phyloP scores from a whole-genome alignment of 2,329 filamentous ascomycete species.

The Pestalotiopsis sp. region DNA sequence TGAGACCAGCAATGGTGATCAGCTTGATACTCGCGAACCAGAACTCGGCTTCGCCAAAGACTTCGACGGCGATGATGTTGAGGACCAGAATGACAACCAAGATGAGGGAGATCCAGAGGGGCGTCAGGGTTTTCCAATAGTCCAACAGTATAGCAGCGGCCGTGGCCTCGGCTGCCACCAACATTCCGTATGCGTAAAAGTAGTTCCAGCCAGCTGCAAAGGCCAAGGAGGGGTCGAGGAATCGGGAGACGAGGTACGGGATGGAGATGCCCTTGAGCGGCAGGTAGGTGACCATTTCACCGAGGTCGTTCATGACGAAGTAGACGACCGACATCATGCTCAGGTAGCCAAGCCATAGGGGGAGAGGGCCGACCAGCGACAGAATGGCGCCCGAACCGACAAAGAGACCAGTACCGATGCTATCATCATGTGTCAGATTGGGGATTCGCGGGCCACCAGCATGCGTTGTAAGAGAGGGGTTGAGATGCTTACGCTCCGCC shows the following conservation, averaged over 20 bases:
- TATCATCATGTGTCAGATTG: conserved; percentile 21
- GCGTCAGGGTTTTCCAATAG: conserved; percentile 59
- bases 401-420: conserved; percentile 66
- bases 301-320: conserved; percentile 54
- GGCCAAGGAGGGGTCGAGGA: conserved; percentile 56
- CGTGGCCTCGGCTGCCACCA: conserved; percentile 59
- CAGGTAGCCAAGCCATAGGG: conserved; percentile 70
- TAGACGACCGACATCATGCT: conserved; percentile 57
- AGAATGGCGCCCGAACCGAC: conserved; percentile 63
- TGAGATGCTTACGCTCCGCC: conserved; percentile 42
- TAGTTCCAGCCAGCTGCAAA: conserved; percentile 65
- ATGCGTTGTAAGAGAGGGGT: background rate
- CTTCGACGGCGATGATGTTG: conserved; percentile 58
- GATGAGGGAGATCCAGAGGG: conserved; percentile 61
- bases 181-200: conserved; percentile 63
- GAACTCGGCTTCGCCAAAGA: conserved; percentile 66
- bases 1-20: conserved; percentile 58
- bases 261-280: conserved; percentile 60
- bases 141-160: conserved; percentile 61
- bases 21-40: conserved; percentile 64
- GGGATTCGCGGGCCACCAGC: conserved; percentile 12
- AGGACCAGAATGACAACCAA: conserved; percentile 55
- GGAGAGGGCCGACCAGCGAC: conserved; percentile 61
- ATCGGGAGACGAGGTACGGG: conserved; percentile 58
- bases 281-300: conserved; percentile 57